Evolutionary conservation across 1,284 basidiomycete species (phyloP).

Genomic region (Waitea zeae): DNA sequence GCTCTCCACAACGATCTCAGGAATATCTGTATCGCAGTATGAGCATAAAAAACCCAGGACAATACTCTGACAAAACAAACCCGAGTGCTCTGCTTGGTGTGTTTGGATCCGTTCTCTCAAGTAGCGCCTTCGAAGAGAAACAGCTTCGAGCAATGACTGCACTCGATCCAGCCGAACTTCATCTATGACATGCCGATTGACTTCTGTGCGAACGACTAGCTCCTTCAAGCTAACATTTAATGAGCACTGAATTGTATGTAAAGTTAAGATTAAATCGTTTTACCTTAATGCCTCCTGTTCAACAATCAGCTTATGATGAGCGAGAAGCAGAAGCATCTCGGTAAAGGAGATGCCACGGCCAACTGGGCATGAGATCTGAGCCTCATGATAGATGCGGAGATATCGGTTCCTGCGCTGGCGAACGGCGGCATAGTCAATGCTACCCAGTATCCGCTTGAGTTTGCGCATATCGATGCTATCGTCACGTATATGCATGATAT

Average conservation of each 20-base stretch:
- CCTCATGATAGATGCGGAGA: conserved; percentile 73
- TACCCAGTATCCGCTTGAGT: conserved; percentile 37
- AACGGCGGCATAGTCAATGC: conserved; percentile 49
- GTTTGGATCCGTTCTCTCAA: conserved; percentile 22
- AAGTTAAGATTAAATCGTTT: conserved; percentile 14
- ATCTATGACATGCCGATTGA: conserved; percentile 64
- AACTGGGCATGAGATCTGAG: conserved; percentile 52
- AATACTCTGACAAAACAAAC: no score
- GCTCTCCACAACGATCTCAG: conserved; percentile 46
- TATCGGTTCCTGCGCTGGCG: conserved; percentile 53
- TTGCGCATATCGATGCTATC: conserved; percentile 53
- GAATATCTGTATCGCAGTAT: conserved; percentile 23
- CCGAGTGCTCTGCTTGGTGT: no score
- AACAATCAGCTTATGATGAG: conserved; percentile 86
- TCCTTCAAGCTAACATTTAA: conserved; percentile 51
- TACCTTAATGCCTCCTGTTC: conserved; percentile 80
- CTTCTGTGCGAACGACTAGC: conserved; percentile 57
- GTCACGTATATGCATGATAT: no score
- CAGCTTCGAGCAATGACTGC: conserved; percentile 59
- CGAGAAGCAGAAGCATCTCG: conserved; percentile 76
- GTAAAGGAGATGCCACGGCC: conserved; percentile 82
- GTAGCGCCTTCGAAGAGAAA: conserved; percentile 59
- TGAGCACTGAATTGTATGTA: conserved; percentile 3
- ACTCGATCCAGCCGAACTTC: conserved; percentile 76
- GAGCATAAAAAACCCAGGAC: conserved; percentile 4